Evolutionary conservation across 148 eudicot genomes (phyloP).

Genomic region (Spergularia bocconei): DNA sequence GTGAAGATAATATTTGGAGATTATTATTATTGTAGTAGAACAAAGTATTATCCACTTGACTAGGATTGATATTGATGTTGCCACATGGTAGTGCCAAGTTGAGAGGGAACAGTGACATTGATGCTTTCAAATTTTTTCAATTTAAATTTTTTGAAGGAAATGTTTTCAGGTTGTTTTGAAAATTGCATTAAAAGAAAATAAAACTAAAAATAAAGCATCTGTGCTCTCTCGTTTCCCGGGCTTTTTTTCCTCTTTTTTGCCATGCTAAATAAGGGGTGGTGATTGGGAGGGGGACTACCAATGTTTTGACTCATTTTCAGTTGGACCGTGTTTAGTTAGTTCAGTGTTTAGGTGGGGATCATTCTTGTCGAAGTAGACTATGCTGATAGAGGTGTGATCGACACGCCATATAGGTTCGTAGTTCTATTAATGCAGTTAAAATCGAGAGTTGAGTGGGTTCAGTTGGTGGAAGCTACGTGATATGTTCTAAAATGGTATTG

Average conservation of each 20-base stretch:
- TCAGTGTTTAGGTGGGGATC: not conserved
- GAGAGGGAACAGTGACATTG: constrained; percentile 26
- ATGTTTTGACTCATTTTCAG: constrained; percentile 26
- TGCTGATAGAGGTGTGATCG: not conserved
- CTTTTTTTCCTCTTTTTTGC: not conserved
- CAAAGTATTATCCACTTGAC: constrained; percentile 12
- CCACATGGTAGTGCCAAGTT: constrained; percentile 29
- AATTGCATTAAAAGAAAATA: constrained; percentile 2
- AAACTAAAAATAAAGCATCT: constrained; percentile 10
- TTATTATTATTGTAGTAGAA: not conserved
- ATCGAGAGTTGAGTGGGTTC: too few species aligned
- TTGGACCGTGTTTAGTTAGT: constrained; percentile 12
- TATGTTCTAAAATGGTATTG: too few species aligned
- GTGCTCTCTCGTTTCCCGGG: constrained; percentile 13
- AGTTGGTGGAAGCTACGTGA: too few species aligned
- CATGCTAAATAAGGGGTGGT: not conserved
- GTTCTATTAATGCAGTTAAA: too few species aligned
- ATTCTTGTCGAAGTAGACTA: not conserved
- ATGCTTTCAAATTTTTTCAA: constrained; percentile 14
- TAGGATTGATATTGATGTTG: constrained; percentile 19
- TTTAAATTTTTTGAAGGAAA: not conserved
- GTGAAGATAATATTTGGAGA: not conserved
- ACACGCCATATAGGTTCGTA: not conserved
- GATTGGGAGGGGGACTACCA: constrained; percentile 21
- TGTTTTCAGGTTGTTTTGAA: not conserved